phyloP scores from a whole-genome alignment of 2,329 filamentous ascomycete genomes.

The Fonsecaea nubica region DNA sequence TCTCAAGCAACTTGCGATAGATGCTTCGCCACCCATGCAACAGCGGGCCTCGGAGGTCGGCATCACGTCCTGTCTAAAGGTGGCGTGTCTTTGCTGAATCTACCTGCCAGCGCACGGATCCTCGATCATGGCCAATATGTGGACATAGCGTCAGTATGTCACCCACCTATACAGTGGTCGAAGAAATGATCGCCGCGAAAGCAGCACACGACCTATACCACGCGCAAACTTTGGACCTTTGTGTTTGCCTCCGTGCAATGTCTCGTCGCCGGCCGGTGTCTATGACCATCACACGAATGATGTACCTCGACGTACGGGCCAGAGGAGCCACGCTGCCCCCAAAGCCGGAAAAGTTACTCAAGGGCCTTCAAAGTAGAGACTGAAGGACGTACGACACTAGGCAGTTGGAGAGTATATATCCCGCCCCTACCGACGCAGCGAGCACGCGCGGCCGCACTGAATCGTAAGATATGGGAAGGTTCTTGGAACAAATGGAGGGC shows the following conservation, averaged over 20 bases:
- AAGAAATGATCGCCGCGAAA: too few relatives aligned
- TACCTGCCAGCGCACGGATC: not conserved
- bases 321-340: not conserved
- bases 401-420: not conserved
- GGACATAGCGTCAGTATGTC: too few relatives aligned
- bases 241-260: too few relatives aligned
- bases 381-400: not conserved
- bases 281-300: not conserved
- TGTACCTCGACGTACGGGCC: not conserved
- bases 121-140: too few relatives aligned
- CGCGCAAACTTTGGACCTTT: too few relatives aligned
- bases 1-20: too few relatives aligned
- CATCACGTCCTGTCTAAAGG: too few relatives aligned
- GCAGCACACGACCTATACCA: too few relatives aligned
- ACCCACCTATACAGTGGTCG: too few relatives aligned
- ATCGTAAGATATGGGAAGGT: not conserved
- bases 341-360: not conserved
- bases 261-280: not conserved
- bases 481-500: not conserved
- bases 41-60: too few relatives aligned
- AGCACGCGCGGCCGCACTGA: not conserved
- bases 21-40: too few relatives aligned
- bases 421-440: not conserved
- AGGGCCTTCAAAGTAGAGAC: not conserved
- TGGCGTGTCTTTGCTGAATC: not conserved